These are phyloP conservation scores for Yamadazyma friedrichii DNA, from an alignment of 1,139 yeast genomes.

Conservation along the genomic window DNA sequence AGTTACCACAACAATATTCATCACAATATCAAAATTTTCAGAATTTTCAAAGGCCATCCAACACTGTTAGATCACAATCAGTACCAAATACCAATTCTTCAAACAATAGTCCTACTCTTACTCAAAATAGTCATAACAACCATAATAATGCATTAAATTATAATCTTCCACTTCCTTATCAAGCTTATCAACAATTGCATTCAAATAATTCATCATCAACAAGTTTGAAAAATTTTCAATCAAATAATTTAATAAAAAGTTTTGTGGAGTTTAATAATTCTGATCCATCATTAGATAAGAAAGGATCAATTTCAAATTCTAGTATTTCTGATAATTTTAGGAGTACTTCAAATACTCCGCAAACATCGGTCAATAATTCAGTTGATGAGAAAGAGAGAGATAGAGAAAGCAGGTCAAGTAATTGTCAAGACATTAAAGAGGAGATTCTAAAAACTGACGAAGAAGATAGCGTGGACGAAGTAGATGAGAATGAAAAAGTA, in stretches of 20 bases:
- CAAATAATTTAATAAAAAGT: constrained; percentile 13
- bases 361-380: constrained; percentile 28
- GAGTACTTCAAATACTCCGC: constrained; percentile 36
- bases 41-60: constrained; percentile 10
- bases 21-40: constrained; percentile 17
- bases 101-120: background rate
- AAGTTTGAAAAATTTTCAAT: constrained; percentile 15
- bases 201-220: constrained; percentile 16
- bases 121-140: background rate
- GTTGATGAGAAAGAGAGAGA: constrained; percentile 11
- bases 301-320: constrained; percentile 22
- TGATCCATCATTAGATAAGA: constrained; percentile 12
- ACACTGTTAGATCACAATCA: background rate
- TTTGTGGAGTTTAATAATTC: constrained; percentile 13
- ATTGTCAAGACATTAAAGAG: background rate
- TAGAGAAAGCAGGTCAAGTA: background rate
- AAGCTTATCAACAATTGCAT: constrained; percentile 12
- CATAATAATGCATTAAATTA: background rate
- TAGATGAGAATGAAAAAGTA: background rate
- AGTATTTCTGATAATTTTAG: constrained; percentile 24
- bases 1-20: constrained; percentile 16
- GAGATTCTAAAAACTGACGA: background rate
- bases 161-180: constrained; percentile 8
- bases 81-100: background rate
- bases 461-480: constrained; percentile 9